Base-by-base conservation (phyloP, 2,329 filamentous ascomycete genomes). In the Capronia epimyces region DNA sequence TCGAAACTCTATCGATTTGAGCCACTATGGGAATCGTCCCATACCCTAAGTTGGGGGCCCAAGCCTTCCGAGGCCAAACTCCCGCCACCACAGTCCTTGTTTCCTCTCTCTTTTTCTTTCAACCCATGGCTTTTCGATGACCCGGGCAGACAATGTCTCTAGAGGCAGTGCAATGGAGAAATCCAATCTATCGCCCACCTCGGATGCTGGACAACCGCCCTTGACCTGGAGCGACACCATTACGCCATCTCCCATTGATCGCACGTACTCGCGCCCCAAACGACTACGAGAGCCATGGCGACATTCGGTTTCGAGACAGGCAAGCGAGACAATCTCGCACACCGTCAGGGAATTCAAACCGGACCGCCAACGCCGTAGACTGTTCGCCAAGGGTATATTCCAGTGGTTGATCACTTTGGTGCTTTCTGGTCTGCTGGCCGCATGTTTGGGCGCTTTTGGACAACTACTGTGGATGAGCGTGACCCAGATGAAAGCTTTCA, bases 401-500 rank as follows among this genome's bases (percentile, higher is more conserved):
- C 55, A 58, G 47, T 61, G 55, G 55, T 46, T 57, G 24, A 46
- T 56, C 29, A 59, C 58, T 12, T 21, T 46, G 9, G 16, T 48
- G 12, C 46, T 61, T 1, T 61, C 53, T 37, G 57, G 51, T 12
- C 50, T 55, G 13, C 42, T 59, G 13, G 57, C 54, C 8, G 46
- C 36, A 37, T 55, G 50, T 27, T 46, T 59, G 21, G 46, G 39
- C 10, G 44, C 27, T 3, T 61, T 60, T 43, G 51, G 52, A 13
- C 37, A 44, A 18, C 42, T 52, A 4, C 13, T 39, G 7, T 50
- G 31, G 18, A 55, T 61, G 46, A 58, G 43, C 1, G 52, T 56
- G 13, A 27, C 41, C 18, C 52, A 59, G 31, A 52, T 58, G 41
- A 58, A 60, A 21, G 50, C 54, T 3, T 62, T 62, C 55, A 62